Evolutionary conservation across 2,329 filamentous ascomycete genomes (phyloP).

Genomic region (Sphaceloma murrayae): DNA sequence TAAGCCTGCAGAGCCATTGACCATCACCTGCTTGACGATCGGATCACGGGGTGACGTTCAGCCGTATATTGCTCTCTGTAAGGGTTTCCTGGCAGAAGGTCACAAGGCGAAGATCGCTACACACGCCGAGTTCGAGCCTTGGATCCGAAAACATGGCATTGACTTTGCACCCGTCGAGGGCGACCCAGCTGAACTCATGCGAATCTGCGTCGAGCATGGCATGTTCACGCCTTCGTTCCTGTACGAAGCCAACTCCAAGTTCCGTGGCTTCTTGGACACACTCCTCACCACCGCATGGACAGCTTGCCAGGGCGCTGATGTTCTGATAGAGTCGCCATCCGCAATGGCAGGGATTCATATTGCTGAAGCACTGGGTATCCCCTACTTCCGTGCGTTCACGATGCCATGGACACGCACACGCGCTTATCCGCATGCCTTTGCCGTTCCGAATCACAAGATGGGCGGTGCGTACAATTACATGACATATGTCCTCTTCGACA

Average conservation of each 20-base stretch:
- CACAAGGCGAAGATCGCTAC: constrained; percentile 83
- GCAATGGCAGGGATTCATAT: constrained; percentile 98
- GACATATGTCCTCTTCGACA: constrained; percentile 93
- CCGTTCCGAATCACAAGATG: constrained; percentile 86
- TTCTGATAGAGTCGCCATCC: constrained; percentile 89
- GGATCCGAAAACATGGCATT: constrained; percentile 88
- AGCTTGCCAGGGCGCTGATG: constrained; percentile 76
- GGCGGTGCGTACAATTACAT: constrained; percentile 92
- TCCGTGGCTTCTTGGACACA: constrained; percentile 90
- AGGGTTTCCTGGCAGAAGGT: constrained; percentile 77
- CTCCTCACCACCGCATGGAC: constrained; percentile 71
- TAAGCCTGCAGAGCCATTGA: constrained; percentile 69
- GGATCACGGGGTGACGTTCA: constrained; percentile 94
- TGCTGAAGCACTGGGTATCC: constrained; percentile 81
- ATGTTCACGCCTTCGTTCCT: constrained; percentile 94
- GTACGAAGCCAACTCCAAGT: constrained; percentile 74
- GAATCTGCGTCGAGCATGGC: constrained; percentile 89
- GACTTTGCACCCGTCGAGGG: constrained; percentile 83
- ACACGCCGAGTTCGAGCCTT: constrained; percentile 77
- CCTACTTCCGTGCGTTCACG: constrained; percentile 94
- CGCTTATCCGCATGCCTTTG: constrained; percentile 93
- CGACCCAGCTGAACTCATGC: constrained; percentile 89
- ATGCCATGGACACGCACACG: constrained; percentile 98
- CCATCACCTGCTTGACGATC: constrained; percentile 88
- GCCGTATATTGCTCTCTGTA: constrained; percentile 93